Percentiles rank a stretch among this genome's conserved stretches.
These are phyloP conservation scores for Torulaspora delbrueckii DNA, from an alignment of 805 yeast genomes.

Conservation along the genomic window DNA sequence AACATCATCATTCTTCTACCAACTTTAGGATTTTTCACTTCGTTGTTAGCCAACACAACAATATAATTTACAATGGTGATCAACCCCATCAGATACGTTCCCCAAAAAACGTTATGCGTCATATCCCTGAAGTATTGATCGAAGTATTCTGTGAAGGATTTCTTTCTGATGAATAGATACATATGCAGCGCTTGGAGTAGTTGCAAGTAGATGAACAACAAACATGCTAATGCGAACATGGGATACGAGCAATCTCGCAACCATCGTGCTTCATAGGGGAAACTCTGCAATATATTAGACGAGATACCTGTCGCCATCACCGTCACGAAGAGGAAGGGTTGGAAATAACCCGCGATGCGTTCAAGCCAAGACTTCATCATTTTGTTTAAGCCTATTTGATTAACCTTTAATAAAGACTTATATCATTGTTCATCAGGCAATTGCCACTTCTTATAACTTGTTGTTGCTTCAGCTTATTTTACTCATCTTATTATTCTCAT, in stretches of 20 bases:
- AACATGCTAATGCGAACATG: constrained; percentile 55
- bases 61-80: constrained; percentile 60
- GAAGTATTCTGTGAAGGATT: constrained; percentile 23
- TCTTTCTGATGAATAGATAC: constrained; percentile 27
- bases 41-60: constrained; percentile 39
- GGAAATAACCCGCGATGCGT: constrained; percentile 27
- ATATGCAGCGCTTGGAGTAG: constrained; percentile 41
- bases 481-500: not conserved
- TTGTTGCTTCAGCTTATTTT: no score
- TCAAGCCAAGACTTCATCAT: not conserved
- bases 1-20: constrained; percentile 43
- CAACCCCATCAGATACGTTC: constrained; percentile 77
- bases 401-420: not conserved
- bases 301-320: constrained; percentile 88
- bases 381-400: not conserved
- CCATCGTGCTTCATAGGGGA: constrained; percentile 64
- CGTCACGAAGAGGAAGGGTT: constrained; percentile 61
- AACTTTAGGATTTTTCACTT: constrained; percentile 14
- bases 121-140: constrained; percentile 38
- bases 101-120: constrained; percentile 57
- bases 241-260: constrained; percentile 51
- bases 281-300: constrained; percentile 52
- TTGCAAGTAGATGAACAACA: constrained; percentile 43
- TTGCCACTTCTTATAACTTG: not conserved
- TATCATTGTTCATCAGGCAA: no score